Evolutionary conservation across 345 rosid species (phyloP), one percentile per base, ranked within the genome.

Genomic region (Bruguiera gymnorhiza): DNA sequence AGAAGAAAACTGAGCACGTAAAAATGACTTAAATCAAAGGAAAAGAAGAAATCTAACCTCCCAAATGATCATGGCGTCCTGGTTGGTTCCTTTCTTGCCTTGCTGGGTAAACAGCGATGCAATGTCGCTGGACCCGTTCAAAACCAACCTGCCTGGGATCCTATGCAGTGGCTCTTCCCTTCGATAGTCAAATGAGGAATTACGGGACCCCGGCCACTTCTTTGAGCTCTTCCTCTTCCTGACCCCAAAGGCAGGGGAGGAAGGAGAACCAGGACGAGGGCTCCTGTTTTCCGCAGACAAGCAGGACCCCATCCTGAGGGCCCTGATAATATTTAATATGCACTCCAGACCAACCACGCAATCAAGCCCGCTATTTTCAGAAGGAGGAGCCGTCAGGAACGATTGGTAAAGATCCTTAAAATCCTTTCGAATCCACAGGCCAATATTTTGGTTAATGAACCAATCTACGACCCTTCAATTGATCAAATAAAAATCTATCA

Each of bases 261-360:
- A 77, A 51, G 96, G 97, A 21, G 97, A 84, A 11, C 97, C 95
- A 57, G 97, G 96, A 75, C 79, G 70, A 79, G 97, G 92, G 83
- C 90, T 90, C 91, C 92, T 83, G 92, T 87, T 86, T 74, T 95
- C 99, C 8, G 85, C 82, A 80, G 99, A 87, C 76, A 95, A 88
- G 92, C 98, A 95, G 98, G 99, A 95, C 86, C 97, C 99, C 99
- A 90, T 87, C 80, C 88, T 88, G 20, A 95, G 99, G 96, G 98
- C 97, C 91, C 99, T 92, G 93, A 95, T 77, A 57, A 95, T 90
- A 77, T 75, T 79, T 69, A 92, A 69, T 78, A 95, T 60, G 97
- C 99, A 95, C 82, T 95, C 99, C 92, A 95, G 96, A 82, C 87
- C 97, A 88, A 84, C 97, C 80, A 77, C 61, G 74, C 83, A 87